Evolutionary conservation across 176 grass and related monocot genomes (phyloP).

Genomic region (Juncus inflexus): DNA sequence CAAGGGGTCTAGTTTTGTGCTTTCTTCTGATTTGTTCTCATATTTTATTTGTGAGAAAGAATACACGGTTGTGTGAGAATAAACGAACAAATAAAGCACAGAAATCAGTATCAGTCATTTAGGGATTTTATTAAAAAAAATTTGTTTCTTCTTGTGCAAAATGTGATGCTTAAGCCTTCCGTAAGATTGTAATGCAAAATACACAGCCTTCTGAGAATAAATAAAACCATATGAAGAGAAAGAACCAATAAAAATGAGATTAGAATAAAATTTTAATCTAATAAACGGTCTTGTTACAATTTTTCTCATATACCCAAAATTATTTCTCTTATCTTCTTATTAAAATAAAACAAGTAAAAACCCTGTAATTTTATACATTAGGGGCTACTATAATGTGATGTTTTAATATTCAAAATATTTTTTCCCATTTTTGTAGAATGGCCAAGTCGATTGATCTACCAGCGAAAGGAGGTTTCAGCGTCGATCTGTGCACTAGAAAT

Average conservation of each 20-base stretch:
- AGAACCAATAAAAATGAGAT: too few species aligned
- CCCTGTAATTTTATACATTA: neutral
- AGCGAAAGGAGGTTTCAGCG: conserved; percentile 80
- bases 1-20: neutral
- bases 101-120: too few species aligned
- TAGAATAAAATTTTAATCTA: neutral
- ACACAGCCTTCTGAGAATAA: too few species aligned
- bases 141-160: too few species aligned
- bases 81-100: neutral
- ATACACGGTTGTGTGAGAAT: neutral
- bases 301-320: too few species aligned
- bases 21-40: neutral
- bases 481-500: conserved; percentile 68
- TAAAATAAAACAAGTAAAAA: neutral
- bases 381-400: neutral
- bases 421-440: conserved; percentile 46
- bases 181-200: too few species aligned
- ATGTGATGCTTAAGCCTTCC: too few species aligned
- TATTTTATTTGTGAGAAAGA: neutral
- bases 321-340: too few species aligned
- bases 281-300: too few species aligned
- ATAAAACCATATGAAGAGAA: too few species aligned
- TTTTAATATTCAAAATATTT: neutral
- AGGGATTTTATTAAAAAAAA: too few species aligned
- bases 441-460: conserved; percentile 47